Conservation (phyloP, 305 asterid species). For the Solanum hybrid region DNA sequence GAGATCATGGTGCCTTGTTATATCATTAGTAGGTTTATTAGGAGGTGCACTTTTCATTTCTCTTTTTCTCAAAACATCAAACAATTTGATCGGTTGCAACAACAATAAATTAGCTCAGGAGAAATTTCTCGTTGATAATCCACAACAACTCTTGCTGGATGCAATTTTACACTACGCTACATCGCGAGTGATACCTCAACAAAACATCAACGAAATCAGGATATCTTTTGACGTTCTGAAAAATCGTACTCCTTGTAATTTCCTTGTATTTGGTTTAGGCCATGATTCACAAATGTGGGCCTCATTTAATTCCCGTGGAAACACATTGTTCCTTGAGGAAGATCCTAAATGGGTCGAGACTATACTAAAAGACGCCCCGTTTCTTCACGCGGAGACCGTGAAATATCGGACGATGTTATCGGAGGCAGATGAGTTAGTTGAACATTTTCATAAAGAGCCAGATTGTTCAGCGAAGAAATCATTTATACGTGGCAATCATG, state of each 20-base stretch:
- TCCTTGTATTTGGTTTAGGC: conserved; percentile 75
- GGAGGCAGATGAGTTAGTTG: conserved; percentile 38
- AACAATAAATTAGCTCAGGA: not conserved
- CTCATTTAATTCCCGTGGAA: conserved; percentile 53
- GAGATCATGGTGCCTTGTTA: conserved; percentile 25
- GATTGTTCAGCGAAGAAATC: conserved; percentile 38
- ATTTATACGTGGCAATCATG: conserved; percentile 43
- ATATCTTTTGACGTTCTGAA: conserved; percentile 38
- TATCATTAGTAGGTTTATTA: conserved; percentile 30
- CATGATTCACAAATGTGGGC: conserved; percentile 82
- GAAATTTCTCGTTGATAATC: not conserved
- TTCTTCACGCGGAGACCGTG: conserved; percentile 48
- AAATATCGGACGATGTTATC: conserved; percentile 52
- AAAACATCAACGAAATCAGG: conserved; percentile 35
- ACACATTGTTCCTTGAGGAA: conserved; percentile 67
- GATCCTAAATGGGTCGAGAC: conserved; percentile 60
- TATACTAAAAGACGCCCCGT: conserved; percentile 46
- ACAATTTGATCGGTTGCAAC: conserved; percentile 21
- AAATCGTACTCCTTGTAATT: conserved; percentile 31
- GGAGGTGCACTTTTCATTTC: conserved; percentile 31
- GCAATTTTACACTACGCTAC: conserved; percentile 77
- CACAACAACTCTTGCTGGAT: conserved; percentile 27
- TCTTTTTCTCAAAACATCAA: not conserved
- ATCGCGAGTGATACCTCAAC: conserved; percentile 55
- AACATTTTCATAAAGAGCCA: conserved; percentile 29